Conservation (phyloP, 2,329 filamentous ascomycete species). For the Calonectria naviculata region DNA sequence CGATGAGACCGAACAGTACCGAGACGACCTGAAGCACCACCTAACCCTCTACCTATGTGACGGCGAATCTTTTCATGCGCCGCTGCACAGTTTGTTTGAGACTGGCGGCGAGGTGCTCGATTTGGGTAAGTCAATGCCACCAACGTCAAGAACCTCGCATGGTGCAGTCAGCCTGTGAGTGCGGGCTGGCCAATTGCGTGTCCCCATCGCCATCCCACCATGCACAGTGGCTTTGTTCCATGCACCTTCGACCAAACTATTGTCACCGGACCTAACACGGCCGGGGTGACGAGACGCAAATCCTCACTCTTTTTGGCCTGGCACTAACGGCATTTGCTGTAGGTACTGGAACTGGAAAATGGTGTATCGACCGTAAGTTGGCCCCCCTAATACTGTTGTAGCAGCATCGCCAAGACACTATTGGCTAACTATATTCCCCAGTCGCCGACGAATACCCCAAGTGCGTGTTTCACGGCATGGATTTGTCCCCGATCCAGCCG, state of each 20-base stretch:
- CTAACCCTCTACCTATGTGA: constrained; percentile 52
- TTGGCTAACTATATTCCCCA: constrained; percentile 37
- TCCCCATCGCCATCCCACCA: background rate
- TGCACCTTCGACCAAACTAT: background rate
- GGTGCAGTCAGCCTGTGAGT: background rate
- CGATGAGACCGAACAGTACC: constrained; percentile 54
- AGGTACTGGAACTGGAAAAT: constrained; percentile 64
- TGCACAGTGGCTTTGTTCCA: background rate
- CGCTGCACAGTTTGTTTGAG: constrained; percentile 51
- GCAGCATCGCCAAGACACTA: background rate
- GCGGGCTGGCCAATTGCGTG: background rate
- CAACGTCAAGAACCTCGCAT: background rate
- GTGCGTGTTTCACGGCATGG: constrained; percentile 58
- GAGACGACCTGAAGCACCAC: constrained; percentile 55
- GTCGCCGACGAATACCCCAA: constrained; percentile 60
- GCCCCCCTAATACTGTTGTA: background rate
- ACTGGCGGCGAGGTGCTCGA: constrained; percentile 58
- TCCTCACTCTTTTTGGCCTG: background rate
- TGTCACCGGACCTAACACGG: background rate
- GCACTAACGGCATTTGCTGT: constrained; percentile 8
- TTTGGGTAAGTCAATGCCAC: constrained; percentile 50
- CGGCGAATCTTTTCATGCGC: constrained; percentile 56
- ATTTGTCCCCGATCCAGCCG: constrained; percentile 64
- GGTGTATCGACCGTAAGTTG: constrained; percentile 61
- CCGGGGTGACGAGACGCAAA: background rate